Percentiles rank a stretch among this genome's conserved stretches.
Evolutionary conservation across 441 rosid species (phyloP).

Genomic region (Pelargonium cotyledonis): DNA sequence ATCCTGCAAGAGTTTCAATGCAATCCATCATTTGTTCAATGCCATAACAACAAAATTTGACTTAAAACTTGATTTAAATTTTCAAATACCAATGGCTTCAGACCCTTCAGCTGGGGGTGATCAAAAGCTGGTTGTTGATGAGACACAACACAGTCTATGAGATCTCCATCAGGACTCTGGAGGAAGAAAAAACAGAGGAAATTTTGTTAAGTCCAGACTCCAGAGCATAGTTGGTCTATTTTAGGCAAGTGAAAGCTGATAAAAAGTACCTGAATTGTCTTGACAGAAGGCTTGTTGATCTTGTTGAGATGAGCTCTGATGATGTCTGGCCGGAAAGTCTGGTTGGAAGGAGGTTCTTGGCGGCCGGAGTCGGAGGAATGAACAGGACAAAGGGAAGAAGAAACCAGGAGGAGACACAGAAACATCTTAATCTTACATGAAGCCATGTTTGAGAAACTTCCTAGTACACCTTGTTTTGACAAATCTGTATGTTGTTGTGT

Average conservation of each 20-base stretch:
- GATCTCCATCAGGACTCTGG: conserved; percentile 69
- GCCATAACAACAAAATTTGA: too few species aligned
- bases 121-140: conserved; percentile 75
- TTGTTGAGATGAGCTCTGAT: conserved; percentile 37
- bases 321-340: conserved; percentile 48
- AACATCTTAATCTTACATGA: conserved; percentile 23
- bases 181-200: neutral
- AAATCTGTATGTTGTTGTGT: conserved; percentile 29
- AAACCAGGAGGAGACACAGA: conserved; percentile 31
- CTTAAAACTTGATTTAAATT: neutral
- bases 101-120: conserved; percentile 58
- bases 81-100: conserved; percentile 41
- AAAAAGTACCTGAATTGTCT: conserved; percentile 47
- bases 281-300: conserved; percentile 60
- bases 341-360: conserved; percentile 28
- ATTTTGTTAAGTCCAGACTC: conserved; percentile 3
- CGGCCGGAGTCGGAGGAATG: conserved; percentile 34
- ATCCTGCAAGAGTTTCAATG: conserved; percentile 29
- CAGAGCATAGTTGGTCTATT: conserved; percentile 2
- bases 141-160: conserved; percentile 54
- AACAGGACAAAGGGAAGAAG: conserved; percentile 33
- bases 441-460: conserved; percentile 41
- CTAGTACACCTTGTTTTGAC: conserved; percentile 20
- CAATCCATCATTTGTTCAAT: neutral
- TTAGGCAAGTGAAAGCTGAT: neutral